phyloP scores from a whole-genome alignment of 495 filamentous ascomycete species.

The Podospora sp. region DNA sequence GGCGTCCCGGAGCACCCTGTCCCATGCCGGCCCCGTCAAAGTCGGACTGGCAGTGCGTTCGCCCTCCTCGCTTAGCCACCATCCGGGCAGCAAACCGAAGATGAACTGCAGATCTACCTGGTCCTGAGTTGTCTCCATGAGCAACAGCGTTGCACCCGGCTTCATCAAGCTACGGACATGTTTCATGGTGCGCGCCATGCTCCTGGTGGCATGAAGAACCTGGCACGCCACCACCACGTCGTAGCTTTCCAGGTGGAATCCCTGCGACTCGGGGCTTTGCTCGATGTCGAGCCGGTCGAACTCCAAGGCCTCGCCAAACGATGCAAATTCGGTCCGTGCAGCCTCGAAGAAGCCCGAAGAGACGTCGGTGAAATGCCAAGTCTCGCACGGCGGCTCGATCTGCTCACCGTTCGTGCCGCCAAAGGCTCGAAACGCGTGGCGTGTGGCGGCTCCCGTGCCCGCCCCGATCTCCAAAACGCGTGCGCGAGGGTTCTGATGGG shows the following conservation, averaged over 20 bases:
- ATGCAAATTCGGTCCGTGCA: conserved; percentile 14
- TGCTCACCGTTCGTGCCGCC: background rate
- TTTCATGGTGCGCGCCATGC: conserved; percentile 39
- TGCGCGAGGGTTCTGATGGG: conserved; percentile 35
- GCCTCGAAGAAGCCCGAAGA: conserved; percentile 44
- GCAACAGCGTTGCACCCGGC: conserved; percentile 43
- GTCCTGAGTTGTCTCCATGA: conserved; percentile 28
- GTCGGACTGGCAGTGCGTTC: no score
- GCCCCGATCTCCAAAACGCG: conserved; percentile 39
- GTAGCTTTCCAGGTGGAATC: conserved; percentile 44
- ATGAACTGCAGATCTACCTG: background rate
- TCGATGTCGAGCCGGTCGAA: conserved; percentile 52
- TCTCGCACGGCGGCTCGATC: conserved; percentile 24
- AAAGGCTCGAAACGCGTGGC: conserved; percentile 10
- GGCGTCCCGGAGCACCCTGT: no score
- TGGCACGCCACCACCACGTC: conserved; percentile 51
- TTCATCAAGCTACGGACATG: conserved; percentile 52
- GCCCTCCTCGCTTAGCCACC: conserved; percentile 42
- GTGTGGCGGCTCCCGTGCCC: conserved; percentile 40
- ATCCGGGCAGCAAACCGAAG: conserved; percentile 46
- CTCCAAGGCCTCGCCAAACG: conserved; percentile 36
- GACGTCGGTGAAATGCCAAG: no score
- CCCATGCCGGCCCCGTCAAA: no score
- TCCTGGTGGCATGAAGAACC: conserved; percentile 51
- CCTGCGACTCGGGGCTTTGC: conserved; percentile 42